Conservation (phyloP, 2,329 filamentous ascomycete genomes). For the Cordyceps militaris region DNA sequence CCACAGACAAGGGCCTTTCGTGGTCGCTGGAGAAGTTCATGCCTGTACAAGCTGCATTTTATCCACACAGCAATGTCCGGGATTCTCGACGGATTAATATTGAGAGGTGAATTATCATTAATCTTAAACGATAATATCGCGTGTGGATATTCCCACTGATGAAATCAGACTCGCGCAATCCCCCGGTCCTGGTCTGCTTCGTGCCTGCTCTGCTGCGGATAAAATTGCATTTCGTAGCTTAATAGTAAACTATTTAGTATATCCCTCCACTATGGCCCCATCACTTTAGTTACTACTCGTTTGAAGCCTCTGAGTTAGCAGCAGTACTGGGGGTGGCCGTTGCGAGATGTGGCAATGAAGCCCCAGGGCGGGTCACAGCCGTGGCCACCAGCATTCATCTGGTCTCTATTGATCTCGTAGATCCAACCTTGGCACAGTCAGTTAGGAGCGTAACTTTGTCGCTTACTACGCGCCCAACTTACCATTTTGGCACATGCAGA, state of each 20-base stretch:
- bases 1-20: too few species aligned
- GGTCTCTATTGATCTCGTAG: neutral
- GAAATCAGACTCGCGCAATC: too few species aligned
- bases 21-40: too few species aligned
- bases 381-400: neutral
- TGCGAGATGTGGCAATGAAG: neutral
- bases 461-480: neutral
- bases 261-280: neutral
- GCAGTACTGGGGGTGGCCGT: neutral
- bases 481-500: neutral
- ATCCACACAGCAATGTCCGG: too few species aligned
- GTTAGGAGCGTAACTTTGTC: neutral
- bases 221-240: too few species aligned
- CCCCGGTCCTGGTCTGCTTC: too few species aligned
- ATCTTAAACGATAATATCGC: too few species aligned
- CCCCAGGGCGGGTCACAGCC: neutral
- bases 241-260: too few species aligned
- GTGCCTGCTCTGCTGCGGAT: neutral
- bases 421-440: neutral
- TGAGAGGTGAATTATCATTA: too few species aligned
- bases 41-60: too few species aligned
- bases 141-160: too few species aligned
- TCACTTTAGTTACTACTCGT: neutral
- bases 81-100: too few species aligned
- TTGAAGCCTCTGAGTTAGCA: neutral